Percentiles rank a stretch among this genome's conserved stretches.
phyloP scores from a whole-genome alignment of 2,329 filamentous ascomycete species.

The Mollisiaceae sp. region DNA sequence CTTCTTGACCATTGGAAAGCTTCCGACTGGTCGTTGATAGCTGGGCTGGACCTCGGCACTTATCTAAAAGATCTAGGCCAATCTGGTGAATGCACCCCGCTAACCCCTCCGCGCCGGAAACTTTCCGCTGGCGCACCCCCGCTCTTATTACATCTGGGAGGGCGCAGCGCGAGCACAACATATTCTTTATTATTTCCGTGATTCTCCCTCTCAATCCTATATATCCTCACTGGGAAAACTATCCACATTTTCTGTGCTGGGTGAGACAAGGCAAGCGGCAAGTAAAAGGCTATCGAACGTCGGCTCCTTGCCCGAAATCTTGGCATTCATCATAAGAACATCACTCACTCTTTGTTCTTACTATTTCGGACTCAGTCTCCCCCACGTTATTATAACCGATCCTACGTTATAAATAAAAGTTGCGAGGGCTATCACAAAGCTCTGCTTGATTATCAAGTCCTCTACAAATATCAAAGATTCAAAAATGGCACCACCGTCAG shows the following conservation, averaged over 20 bases:
- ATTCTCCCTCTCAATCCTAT: not conserved
- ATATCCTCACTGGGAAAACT: not conserved
- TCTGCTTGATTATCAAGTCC: not conserved
- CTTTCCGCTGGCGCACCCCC: not conserved
- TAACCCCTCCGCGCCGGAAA: not conserved
- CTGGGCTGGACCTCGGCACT: not conserved
- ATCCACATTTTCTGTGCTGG: not conserved
- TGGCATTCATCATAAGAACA: not conserved
- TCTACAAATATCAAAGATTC: not conserved
- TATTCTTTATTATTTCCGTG: not conserved
- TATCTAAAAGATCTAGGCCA: not conserved
- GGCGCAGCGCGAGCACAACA: not conserved
- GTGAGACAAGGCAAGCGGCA: not conserved
- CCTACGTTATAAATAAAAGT: not conserved
- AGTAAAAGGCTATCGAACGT: not conserved
- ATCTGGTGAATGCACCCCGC: not conserved
- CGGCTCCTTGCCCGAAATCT: not conserved
- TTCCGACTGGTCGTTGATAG: not conserved
- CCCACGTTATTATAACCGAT: not conserved
- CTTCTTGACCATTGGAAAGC: not conserved
- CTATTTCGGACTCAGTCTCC: not conserved
- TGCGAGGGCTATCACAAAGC: not conserved
- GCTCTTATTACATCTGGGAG: not conserved
- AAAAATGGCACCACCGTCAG: slow-evolving; percentile 36
- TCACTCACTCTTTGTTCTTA: not conserved